Evolutionary conservation across 176 grass and related monocot genomes (phyloP), one percentile per base, ranked within the genome.

Genomic region (Eragrostis nindensis): DNA sequence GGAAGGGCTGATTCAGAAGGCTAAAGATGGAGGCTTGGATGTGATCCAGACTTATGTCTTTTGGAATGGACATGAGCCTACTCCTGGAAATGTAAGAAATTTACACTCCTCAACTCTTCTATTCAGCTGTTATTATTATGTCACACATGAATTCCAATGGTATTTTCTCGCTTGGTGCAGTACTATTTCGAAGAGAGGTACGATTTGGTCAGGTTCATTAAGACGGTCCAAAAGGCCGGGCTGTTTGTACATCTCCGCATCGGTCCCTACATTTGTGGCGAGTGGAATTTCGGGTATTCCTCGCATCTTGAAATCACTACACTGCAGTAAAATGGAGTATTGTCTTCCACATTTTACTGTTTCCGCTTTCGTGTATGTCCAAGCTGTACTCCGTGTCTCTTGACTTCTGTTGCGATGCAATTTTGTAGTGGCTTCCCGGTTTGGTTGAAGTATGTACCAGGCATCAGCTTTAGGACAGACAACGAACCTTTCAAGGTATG

Each of bases 401-500:
- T 80, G 73, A 82, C 63, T 75, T 55, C 3, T 79, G 63, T 57
- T 64, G 5, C 66, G 50, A 24, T 90, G 70, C 44, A 57, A 26
- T 56, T 80, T 60, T 88, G 84, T 66, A 99, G 97, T 48, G 97
- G 97, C 36, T 99, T 99, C 78, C 97, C 97, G 43, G 97, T 99
- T 69, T 99, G 97, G 97, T 77, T 99, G 68, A 99, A 99, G 80
- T 99, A 99, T 88, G 86, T 99, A 74, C 90, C 93, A 66, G 97
- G 97, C 74, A 99, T 99, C 85, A 99, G 97, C 84, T 98, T 98
- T 79, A 95, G 96, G 82, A 98, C 92, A 27, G 96, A 98, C 76
- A 98, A 98, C 56, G 96, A 88, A 36, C 96, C 96, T 61, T 98
- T 98, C 71, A 98, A 98, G 96, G 96, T 98, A 4, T 60, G 39